Base-by-base conservation (phyloP, 768 basidiomycete species). In the Leccinum boreale region DNA sequence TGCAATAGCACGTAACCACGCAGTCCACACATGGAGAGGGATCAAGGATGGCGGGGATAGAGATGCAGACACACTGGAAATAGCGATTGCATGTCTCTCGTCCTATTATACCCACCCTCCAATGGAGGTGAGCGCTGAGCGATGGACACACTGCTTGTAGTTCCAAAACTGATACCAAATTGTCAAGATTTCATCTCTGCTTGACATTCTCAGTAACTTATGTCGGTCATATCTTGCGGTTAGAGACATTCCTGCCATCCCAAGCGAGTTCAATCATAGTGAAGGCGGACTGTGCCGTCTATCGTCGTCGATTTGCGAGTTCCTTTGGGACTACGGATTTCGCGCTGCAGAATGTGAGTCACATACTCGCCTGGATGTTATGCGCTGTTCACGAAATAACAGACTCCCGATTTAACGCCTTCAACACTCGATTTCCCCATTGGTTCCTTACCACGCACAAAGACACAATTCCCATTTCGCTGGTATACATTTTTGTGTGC, bases 371-470 rank as follows among this genome's bases (percentile, higher is more conserved):
- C 26, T 2, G 50, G 49, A 31, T 19, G 39, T 15, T 15, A 15
- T 51, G 11, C 39, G 35, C 45, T 61, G 26, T 57, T 55, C 28
- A 47, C 45, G 15, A 48, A 33, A 35, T 28, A 45, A 24, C 58
- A 80, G 79, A 67, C 4, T 45, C 65, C n/a, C 65, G 64, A 14
- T 84, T 80, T 62, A 70, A 76, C 53, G 60, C 75, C 33, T 71
- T 83, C n/a, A 65, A 74, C 51, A 81, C 84, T 58, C 79, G 80
- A 49, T 86, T 85, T 59, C 85, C 86, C 17, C 85, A 86, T 60
- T 66, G 72, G 54, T 84, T 86, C 63, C 75, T 88, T 21, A 74
- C 73, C 1, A 75, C 76, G 1, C 71, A 79, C 62, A 82, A 76
- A 56, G 68, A 69, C 23, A 80, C 83, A 0, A 77, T 87, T 46